Conservation (phyloP, 2,329 filamentous ascomycete genomes). For the Cryphonectria naterciae region DNA sequence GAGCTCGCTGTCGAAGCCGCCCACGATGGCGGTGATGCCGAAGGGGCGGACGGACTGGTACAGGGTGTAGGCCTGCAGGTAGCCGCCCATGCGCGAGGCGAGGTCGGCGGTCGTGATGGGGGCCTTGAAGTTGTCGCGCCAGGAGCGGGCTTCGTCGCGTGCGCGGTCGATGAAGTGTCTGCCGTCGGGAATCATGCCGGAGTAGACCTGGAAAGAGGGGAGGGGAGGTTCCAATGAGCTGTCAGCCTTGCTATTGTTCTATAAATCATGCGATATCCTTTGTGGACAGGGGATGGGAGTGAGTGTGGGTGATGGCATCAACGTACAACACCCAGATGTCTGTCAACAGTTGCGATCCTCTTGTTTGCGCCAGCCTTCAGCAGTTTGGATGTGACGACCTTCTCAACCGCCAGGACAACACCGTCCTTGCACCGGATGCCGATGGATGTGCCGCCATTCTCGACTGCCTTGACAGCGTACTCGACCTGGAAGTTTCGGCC, state of each 20-base stretch:
- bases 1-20: conserved; percentile 87
- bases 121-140: conserved; percentile 92
- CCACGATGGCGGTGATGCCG: conserved; percentile 92
- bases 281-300: not conserved
- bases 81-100: conserved; percentile 90
- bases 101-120: conserved; percentile 89
- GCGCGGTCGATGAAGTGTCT: conserved; percentile 93
- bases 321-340: conserved; percentile 89
- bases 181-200: conserved; percentile 92
- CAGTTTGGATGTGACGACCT: conserved; percentile 93
- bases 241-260: conserved; percentile 8
- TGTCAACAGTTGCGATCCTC: conserved; percentile 92
- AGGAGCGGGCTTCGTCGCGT: conserved; percentile 88
- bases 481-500: conserved; percentile 99
- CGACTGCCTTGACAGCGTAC: conserved; percentile 97
- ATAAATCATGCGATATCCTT: not conserved
- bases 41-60: conserved; percentile 97
- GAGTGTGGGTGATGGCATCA: not conserved
- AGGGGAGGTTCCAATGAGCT: not conserved
- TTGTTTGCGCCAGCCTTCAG: conserved; percentile 96
- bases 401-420: conserved; percentile 94
- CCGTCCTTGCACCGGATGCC: conserved; percentile 98
- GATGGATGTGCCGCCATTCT: conserved; percentile 95
- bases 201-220: conserved; percentile 70
- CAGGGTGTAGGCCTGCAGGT: conserved; percentile 95